A percentile compares a stretch with the other conserved stretches of the same genome.
Conservation (phyloP, 2,329 filamentous ascomycete species). For the Neopestalotiopsis sp. region DNA sequence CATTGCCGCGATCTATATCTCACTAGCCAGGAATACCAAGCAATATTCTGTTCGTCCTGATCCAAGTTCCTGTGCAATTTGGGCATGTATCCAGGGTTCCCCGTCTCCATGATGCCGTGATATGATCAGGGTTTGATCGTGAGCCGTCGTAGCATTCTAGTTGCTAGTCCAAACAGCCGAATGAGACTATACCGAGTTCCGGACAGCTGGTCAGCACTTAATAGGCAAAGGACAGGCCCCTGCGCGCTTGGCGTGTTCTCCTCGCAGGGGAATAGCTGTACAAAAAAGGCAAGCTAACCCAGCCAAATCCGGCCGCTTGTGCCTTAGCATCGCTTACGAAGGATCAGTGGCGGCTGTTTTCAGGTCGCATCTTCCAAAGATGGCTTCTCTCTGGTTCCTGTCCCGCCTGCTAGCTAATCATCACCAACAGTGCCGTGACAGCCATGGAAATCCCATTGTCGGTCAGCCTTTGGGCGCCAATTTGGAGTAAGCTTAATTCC, state of each 20-base stretch:
- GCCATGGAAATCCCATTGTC: background rate
- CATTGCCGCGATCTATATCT: too few relatives aligned
- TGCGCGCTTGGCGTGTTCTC: background rate
- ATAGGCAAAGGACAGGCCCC: background rate
- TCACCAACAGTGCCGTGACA: background rate
- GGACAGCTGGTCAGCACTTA: background rate
- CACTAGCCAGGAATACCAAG: too few relatives aligned
- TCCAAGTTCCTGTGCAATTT: background rate
- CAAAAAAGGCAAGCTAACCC: background rate
- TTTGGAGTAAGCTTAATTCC: too few relatives aligned
- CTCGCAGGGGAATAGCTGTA: background rate
- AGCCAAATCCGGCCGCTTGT: background rate
- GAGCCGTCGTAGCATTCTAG: slow-evolving; percentile 3
- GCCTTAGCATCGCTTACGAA: background rate
- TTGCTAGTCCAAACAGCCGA: background rate
- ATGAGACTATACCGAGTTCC: background rate
- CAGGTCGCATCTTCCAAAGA: background rate
- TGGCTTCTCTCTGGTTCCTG: background rate
- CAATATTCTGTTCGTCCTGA: background rate
- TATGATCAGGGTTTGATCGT: background rate
- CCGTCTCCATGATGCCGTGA: background rate
- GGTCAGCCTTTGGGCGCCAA: background rate
- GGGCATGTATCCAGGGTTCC: background rate
- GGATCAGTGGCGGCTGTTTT: background rate
- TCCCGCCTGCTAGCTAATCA: background rate